Evolutionary conservation across 495 filamentous ascomycete species (phyloP).

Genomic region (Tricharina praecox): DNA sequence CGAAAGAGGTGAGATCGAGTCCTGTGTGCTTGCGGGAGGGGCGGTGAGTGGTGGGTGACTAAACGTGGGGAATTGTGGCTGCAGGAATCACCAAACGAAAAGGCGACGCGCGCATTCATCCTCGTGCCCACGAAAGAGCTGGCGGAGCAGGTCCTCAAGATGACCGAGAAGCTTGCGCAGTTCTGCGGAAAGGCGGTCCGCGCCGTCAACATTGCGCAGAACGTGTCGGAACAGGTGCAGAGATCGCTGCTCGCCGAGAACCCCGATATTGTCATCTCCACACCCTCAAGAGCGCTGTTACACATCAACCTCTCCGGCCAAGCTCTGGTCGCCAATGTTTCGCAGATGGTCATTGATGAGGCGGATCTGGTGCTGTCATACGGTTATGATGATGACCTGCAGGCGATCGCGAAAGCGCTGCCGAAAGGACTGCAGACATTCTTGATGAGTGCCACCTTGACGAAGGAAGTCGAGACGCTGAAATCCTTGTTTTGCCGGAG

Average conservation of each 20-base stretch:
- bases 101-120: slow-evolving; percentile 45
- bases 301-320: slow-evolving; percentile 55
- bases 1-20: slow-evolving; percentile 40
- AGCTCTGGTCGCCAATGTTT: slow-evolving; percentile 44
- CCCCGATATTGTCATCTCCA: slow-evolving; percentile 79
- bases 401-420: slow-evolving; percentile 52
- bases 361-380: slow-evolving; percentile 89
- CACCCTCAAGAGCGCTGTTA: slow-evolving; percentile 56
- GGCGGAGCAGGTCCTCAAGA: slow-evolving; percentile 70
- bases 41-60: too few relatives aligned
- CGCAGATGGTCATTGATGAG: slow-evolving; percentile 81
- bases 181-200: slow-evolving; percentile 76
- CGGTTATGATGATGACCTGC: slow-evolving; percentile 81
- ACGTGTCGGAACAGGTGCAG: slow-evolving; percentile 70
- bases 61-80: too few relatives aligned
- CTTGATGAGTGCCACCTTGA: slow-evolving; percentile 85
- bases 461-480: slow-evolving; percentile 65
- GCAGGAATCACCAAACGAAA: slow-evolving; percentile 16
- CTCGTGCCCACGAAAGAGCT: slow-evolving; percentile 90
- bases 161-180: slow-evolving; percentile 49
- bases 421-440: slow-evolving; percentile 77
- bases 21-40: too few relatives aligned
- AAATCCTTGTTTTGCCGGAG: slow-evolving; percentile 75
- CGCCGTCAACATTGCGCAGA: slow-evolving; percentile 69
- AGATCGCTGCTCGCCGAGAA: slow-evolving; percentile 63